Conservation (phyloP, 257 asterid genomes). For the Gentiana dahurica region DNA sequence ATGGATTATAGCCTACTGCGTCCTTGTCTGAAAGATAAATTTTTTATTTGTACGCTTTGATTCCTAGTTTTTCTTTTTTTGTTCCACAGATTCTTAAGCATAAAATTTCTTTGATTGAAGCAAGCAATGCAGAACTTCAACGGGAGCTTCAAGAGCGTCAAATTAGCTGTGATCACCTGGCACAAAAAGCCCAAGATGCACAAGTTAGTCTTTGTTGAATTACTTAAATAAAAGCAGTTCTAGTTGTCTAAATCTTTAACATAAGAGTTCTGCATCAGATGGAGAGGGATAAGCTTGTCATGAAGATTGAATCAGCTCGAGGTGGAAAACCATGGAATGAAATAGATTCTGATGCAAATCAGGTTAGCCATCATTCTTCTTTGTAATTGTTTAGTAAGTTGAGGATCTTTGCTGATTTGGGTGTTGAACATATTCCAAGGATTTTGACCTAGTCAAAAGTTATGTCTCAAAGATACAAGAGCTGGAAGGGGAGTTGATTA, state of each 20-base stretch:
- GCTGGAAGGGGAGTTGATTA: constrained; percentile 60
- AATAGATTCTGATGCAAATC: constrained; percentile 28
- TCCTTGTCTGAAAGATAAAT: neutral
- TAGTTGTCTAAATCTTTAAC: constrained; percentile 1
- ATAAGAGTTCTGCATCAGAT: constrained; percentile 30
- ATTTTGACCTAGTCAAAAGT: constrained; percentile 51
- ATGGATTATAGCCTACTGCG: too few species aligned
- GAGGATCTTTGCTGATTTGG: neutral
- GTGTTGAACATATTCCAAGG: constrained; percentile 26
- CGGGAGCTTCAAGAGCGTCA: constrained; percentile 61
- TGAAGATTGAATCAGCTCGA: constrained; percentile 58
- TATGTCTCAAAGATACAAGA: constrained; percentile 69
- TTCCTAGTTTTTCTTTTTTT: neutral
- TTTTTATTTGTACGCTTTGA: constrained; percentile 10
- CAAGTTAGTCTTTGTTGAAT: constrained; percentile 46
- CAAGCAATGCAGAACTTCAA: constrained; percentile 63
- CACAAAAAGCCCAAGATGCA: constrained; percentile 71
- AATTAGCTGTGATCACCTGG: constrained; percentile 44
- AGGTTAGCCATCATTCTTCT: constrained; percentile 36
- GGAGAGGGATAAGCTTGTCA: constrained; percentile 68
- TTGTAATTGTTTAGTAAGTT: neutral
- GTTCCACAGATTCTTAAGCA: constrained; percentile 71
- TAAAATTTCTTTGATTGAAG: constrained; percentile 82
- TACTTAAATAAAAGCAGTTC: neutral
- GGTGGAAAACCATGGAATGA: constrained; percentile 61